Evolutionary conservation across 2,329 filamentous ascomycete species (phyloP), one percentile per base, ranked within the genome.

Genomic region (Diaporthe longicolla): DNA sequence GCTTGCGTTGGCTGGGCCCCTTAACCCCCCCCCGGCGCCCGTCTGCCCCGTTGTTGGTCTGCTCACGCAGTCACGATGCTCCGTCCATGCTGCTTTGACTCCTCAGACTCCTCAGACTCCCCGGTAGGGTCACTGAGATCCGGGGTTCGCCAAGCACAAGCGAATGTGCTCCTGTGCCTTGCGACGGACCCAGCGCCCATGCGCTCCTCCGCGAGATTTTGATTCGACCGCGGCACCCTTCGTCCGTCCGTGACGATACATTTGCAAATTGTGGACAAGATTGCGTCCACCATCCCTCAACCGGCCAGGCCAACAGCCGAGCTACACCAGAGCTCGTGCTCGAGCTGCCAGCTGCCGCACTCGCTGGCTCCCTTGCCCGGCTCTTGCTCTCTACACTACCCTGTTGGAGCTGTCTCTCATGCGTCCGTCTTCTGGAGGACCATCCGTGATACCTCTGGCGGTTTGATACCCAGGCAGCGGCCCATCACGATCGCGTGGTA

Each of bases 61-160:
- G 43, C 15, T 45, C 43, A 48, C 43, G 43, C 43, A 48, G 66
- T 57, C 52, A 55, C 52, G 54, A 32, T 50, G 54, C 48, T 43
- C 37, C 11, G 37, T 43, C 37, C 15, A 58, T 37, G 40, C 26
- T 65, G 43, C n/a, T 45, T 45, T 32, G 43, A 45, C 43, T 45
- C 43, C 43, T 45, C 29, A 32, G 29, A 29, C 29, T 29, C 29
- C 3, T 29, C 29, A 29, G 29, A 43, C 24, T 32, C 52, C 26
- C 26, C 52, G 54, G 37, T 15, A 73, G 73, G 73, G 71, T 73
- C 71, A 73, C 71, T 73, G 71, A 73, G 50, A 69, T 52, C 73
- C 73, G 71, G 57, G 54, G 24, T 43, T 71, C 57, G 69, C 69
- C 69, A 71, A 71, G 69, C 63, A 19, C 29, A n/a, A 21, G 29